These are phyloP conservation scores for Corinectria fuckeliana DNA, from an alignment of 2,329 filamentous ascomycete genomes.

Conservation along the genomic window DNA sequence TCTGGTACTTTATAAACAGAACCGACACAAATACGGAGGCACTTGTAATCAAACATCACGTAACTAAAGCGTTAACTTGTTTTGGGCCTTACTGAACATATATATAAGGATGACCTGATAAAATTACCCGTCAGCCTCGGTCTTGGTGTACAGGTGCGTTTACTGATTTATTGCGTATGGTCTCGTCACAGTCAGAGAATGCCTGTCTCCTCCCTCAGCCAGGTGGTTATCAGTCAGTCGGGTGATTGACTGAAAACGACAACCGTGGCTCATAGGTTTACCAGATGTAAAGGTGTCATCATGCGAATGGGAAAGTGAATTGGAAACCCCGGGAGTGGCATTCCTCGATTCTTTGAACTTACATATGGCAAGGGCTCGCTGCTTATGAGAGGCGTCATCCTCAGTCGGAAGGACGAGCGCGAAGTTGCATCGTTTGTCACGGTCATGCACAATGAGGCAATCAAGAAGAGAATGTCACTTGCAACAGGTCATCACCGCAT, in stretches of 20 bases:
- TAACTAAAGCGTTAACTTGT: too few relatives aligned
- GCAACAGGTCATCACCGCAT: conserved; percentile 73
- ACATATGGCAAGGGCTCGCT: conserved; percentile 6
- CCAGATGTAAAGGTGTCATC: conserved; percentile 51
- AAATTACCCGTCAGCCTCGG: conserved; percentile 24
- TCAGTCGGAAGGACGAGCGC: not conserved
- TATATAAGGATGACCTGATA: too few relatives aligned
- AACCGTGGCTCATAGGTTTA: conserved; percentile 47
- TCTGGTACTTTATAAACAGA: too few relatives aligned
- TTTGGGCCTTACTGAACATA: too few relatives aligned
- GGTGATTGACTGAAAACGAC: conserved; percentile 35
- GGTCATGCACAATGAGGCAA: conserved; percentile 5
- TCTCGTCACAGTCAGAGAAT: conserved; percentile 32
- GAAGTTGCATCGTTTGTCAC: conserved; percentile 10
- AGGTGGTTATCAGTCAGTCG: conserved; percentile 34
- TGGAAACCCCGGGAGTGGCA: conserved; percentile 7
- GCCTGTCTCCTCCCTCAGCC: conserved; percentile 36
- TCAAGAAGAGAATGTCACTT: conserved; percentile 58
- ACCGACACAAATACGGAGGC: too few relatives aligned
- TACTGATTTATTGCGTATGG: not conserved
- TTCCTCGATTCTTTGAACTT: conserved; percentile 20
- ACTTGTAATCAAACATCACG: too few relatives aligned
- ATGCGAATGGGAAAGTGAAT: conserved; percentile 18
- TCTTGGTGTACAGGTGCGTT: not conserved
- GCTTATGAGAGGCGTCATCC: not conserved